phyloP scores from a whole-genome alignment of 306 rosid genomes.

The Malus domestica region DNA sequence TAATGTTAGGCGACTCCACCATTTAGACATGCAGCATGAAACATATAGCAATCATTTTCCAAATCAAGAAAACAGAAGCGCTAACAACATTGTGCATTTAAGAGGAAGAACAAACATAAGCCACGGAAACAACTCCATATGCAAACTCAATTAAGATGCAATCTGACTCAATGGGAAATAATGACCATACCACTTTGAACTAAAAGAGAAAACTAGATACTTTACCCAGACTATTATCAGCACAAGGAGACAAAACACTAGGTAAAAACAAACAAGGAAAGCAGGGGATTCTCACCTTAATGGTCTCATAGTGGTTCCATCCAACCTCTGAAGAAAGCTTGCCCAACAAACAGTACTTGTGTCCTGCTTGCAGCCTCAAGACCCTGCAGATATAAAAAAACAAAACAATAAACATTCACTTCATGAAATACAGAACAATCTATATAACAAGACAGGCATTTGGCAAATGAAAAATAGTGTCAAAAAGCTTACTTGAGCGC shows the following conservation, averaged over 20 bases:
- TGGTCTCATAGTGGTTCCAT: slow-evolving; percentile 34
- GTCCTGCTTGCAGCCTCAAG: slow-evolving; percentile 77
- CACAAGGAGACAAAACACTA: neutral
- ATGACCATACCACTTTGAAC: neutral
- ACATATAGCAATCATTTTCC: neutral
- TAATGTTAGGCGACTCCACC: neutral
- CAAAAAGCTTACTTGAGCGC: slow-evolving; percentile 50
- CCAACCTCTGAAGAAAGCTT: slow-evolving; percentile 64
- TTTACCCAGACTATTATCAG: neutral
- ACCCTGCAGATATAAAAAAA: slow-evolving; percentile 28
- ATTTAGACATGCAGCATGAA: neutral
- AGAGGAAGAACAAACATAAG: neutral
- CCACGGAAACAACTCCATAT: neutral
- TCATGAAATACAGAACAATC: neutral
- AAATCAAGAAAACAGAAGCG: neutral
- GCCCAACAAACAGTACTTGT: slow-evolving; percentile 56
- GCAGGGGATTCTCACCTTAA: slow-evolving; percentile 16
- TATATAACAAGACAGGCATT: neutral
- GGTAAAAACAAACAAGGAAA: neutral
- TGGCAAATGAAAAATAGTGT: neutral
- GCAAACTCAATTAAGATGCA: neutral
- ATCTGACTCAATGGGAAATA: neutral
- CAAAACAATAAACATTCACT: neutral
- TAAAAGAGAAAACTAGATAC: neutral
- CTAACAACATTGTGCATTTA: neutral